These are phyloP conservation scores for Hippophae tibetana DNA, from an alignment of 306 rosid genomes.

Conservation along the genomic window DNA sequence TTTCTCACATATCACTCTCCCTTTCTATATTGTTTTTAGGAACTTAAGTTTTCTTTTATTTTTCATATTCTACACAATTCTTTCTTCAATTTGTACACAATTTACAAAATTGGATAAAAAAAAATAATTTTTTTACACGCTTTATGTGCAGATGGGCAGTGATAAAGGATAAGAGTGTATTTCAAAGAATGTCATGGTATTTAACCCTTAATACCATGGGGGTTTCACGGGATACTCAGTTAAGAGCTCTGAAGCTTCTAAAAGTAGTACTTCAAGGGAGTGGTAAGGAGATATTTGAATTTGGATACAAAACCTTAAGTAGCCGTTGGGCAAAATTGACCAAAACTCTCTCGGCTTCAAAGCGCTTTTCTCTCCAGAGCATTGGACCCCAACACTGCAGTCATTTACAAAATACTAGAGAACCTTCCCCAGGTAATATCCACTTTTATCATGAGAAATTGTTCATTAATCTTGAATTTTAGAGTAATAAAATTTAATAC, in stretches of 20 bases:
- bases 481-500: background rate
- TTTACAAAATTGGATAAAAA: no score
- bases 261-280: background rate
- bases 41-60: no score
- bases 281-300: conserved; percentile 30
- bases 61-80: no score
- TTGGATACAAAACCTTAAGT: conserved; percentile 27
- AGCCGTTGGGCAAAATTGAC: conserved; percentile 32
- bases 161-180: background rate
- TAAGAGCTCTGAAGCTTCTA: conserved; percentile 1
- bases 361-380: conserved; percentile 41
- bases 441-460: background rate
- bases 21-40: no score
- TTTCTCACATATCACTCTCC: no score
- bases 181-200: background rate
- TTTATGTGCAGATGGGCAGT: background rate
- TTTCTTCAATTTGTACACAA: no score
- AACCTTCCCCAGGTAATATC: conserved; percentile 38
- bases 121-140: conserved; percentile 16
- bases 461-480: background rate
- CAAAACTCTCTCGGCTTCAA: conserved; percentile 21
- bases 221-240: background rate
- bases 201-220: background rate
- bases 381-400: conserved; percentile 22
- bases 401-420: conserved; percentile 18